Evolutionary conservation across 495 filamentous ascomycete species (phyloP).

Genomic region (Podospora tetraspora): DNA sequence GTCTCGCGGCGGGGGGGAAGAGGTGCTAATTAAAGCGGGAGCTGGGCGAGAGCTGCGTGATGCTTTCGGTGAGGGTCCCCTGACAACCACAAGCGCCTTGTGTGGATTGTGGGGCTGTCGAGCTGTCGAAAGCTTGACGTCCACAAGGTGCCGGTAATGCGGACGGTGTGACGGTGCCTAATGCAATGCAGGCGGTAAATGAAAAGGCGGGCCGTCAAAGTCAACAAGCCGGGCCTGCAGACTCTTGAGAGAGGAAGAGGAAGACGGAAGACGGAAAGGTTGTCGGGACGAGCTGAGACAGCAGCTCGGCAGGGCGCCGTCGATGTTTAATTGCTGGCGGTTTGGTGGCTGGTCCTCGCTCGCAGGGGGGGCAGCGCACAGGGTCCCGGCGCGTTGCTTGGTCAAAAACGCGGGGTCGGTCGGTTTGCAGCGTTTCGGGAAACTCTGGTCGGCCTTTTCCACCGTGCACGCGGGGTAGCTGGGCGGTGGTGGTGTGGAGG

Average conservation of each 20-base stretch:
- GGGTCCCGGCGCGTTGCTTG: constrained; percentile 7
- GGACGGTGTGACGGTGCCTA: not conserved
- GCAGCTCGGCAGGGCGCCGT: constrained; percentile 1
- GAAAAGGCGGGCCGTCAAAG: not conserved
- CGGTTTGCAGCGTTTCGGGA: constrained; percentile 8
- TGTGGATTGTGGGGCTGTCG: not conserved
- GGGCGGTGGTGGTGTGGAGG: constrained; percentile 3
- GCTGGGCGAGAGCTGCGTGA: not conserved
- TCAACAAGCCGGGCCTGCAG: not conserved
- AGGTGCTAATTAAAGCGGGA: not conserved
- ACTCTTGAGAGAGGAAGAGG: not conserved
- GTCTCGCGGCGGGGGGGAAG: constrained; percentile 6
- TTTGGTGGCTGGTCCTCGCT: constrained; percentile 8
- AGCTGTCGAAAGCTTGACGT: constrained; percentile 2
- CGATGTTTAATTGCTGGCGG: constrained; percentile 12
- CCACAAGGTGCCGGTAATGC: not conserved
- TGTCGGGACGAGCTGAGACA: constrained; percentile 4
- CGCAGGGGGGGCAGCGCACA: not conserved
- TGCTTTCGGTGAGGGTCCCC: constrained; percentile 12
- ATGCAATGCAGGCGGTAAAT: not conserved
- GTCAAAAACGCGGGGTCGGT: constrained; percentile 6
- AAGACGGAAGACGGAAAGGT: not conserved
- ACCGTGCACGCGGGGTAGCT: constrained; percentile 12
- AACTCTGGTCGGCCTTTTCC: constrained; percentile 6
- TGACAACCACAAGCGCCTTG: constrained; percentile 8